Percentiles rank a stretch among this genome's conserved stretches.
Evolutionary conservation across 106 monocot species (phyloP).

Genomic region (Dioscorea zingiberensis): DNA sequence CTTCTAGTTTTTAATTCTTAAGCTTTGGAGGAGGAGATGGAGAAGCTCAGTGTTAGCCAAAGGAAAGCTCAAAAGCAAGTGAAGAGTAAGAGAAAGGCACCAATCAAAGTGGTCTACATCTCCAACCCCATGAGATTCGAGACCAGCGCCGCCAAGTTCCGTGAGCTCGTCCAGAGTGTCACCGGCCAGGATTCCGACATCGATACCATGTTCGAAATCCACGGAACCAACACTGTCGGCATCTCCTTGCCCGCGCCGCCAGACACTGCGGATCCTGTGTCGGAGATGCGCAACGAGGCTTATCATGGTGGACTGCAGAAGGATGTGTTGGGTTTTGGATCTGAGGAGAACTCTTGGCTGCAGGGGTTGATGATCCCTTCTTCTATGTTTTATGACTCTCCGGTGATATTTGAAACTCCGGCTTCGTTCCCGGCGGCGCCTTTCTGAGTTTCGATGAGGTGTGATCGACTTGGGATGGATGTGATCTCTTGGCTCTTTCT

Average conservation of each 20-base stretch:
- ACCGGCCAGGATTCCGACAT: slow-evolving; percentile 38
- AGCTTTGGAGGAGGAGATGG: neutral
- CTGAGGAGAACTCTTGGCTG: too few relatives aligned
- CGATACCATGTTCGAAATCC: slow-evolving; percentile 8
- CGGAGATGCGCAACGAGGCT: too few relatives aligned
- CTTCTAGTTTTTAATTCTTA: neutral
- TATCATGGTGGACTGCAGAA: too few relatives aligned
- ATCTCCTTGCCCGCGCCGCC: too few relatives aligned
- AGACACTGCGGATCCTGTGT: too few relatives aligned
- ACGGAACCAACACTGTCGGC: too few relatives aligned
- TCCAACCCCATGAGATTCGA: slow-evolving; percentile 32
- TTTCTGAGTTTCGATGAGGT: neutral
- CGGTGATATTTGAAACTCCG: too few relatives aligned
- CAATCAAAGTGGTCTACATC: slow-evolving; percentile 45
- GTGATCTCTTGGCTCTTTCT: neutral
- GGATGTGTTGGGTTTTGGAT: too few relatives aligned
- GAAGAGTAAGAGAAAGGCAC: slow-evolving; percentile 9
- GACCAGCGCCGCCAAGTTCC: slow-evolving; percentile 27
- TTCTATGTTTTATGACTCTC: too few relatives aligned
- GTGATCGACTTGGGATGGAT: neutral
- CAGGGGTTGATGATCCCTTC: too few relatives aligned
- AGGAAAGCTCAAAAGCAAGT: neutral
- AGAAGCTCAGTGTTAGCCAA: neutral
- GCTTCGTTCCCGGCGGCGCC: too few relatives aligned
- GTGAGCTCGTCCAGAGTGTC: slow-evolving; percentile 37